Evolutionary conservation across 2,329 filamentous ascomycete species (phyloP), one percentile per base, ranked within the genome.

Genomic region (Fusarium sp.): DNA sequence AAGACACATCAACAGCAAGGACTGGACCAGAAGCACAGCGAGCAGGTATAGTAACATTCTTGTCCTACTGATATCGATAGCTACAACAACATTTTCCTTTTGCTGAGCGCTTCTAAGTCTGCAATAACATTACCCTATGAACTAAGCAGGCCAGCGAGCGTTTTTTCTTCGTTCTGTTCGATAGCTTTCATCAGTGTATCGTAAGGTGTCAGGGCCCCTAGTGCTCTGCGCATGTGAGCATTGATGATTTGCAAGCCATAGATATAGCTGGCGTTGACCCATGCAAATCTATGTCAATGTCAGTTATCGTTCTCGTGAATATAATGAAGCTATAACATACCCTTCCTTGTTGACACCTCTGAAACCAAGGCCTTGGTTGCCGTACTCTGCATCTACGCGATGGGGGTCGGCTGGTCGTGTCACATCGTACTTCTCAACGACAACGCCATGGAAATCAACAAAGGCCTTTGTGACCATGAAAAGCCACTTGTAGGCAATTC

Each of bases 391-490:
- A 80, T 97, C 94, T 15, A 98, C 96, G 68, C 92, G 91, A 82
- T 98, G 96, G 40, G 96, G 95, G 76, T 97, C 95, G 60, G 95
- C 90, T 8, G 92, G 91, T 60, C 93, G 86, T 22, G 95, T 98
- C 65, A 99, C 96, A 81, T 99, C 93, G 83, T 99, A 99, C 84
- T 99, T 99, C 82, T 99, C 96, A 8, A 98, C 96, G 3, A 99
- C 95, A 11, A 98, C 94, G 42, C 96, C 96, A 78, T 98, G 98
- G 85, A 95, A 98, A 80, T 99, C 95, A 66, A 98, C 95, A 83
- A 98, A 98, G 1, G 96, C 95, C 82, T 97, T 98, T 63, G 94
- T 98, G 76, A 98, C 94, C 95, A 98, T 98, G 80, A 95, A 97
- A 56, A 98, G 83, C 96, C 96, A 99, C 81, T 96, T 94, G 82